phyloP scores from a whole-genome alignment of 2,329 filamentous ascomycete species.

The Ascochyta rabiei region DNA sequence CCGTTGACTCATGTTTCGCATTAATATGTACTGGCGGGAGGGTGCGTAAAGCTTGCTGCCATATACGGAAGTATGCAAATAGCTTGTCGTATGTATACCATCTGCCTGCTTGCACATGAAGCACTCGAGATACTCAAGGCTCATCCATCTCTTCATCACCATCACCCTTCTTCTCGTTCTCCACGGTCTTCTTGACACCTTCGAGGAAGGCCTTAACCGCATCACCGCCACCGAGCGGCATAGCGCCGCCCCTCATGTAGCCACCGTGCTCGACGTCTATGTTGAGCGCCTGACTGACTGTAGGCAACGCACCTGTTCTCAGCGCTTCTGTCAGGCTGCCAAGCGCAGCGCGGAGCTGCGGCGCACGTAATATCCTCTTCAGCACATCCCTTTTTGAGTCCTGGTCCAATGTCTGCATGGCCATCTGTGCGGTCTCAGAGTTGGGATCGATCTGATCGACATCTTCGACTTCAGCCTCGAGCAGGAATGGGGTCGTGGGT shows the following conservation, averaged over 20 bases:
- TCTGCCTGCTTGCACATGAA: neutral
- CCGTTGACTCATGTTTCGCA: neutral
- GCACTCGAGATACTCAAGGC: conserved; percentile 18
- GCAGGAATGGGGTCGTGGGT: conserved; percentile 76
- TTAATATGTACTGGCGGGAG: conserved; percentile 3
- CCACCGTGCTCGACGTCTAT: conserved; percentile 86
- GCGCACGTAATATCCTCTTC: conserved; percentile 81
- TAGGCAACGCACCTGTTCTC: conserved; percentile 87
- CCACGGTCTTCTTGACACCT: conserved; percentile 80
- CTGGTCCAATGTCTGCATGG: conserved; percentile 73
- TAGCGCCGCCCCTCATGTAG: conserved; percentile 74
- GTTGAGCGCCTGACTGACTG: conserved; percentile 82
- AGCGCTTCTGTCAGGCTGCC: conserved; percentile 85
- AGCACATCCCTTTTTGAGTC: conserved; percentile 82
- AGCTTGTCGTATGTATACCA: neutral
- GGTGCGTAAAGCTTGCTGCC: neutral
- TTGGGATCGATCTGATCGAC: conserved; percentile 70
- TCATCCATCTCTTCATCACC: conserved; percentile 44
- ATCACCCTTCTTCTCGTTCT: conserved; percentile 51
- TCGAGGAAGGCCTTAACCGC: conserved; percentile 91
- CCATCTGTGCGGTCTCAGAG: conserved; percentile 71
- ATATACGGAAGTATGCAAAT: neutral
- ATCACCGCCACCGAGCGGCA: conserved; percentile 86
- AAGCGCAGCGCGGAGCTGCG: conserved; percentile 88
- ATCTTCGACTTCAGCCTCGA: conserved; percentile 71